Conservation (phyloP, 1,139 yeast genomes). For the Candida mesenterica region DNA sequence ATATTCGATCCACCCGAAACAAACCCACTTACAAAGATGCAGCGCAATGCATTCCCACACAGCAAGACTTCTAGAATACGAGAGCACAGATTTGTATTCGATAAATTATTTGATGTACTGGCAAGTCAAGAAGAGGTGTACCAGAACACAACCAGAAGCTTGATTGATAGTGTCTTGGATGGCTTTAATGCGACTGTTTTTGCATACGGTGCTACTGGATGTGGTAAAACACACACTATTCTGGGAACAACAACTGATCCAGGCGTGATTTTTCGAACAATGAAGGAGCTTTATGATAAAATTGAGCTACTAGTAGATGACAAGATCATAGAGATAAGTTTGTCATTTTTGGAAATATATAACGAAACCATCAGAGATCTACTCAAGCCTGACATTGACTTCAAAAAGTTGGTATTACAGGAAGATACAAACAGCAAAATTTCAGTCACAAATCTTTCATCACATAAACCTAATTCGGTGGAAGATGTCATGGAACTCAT, state of each 20-base stretch:
- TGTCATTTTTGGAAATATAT: conserved; percentile 83
- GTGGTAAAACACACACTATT: conserved; percentile 95
- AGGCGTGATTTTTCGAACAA: conserved; percentile 77
- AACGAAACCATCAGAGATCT: conserved; percentile 86
- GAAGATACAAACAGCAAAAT: conserved; percentile 72
- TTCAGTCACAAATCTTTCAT: conserved; percentile 70
- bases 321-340: conserved; percentile 55
- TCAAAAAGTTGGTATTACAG: conserved; percentile 53
- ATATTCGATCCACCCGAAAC: conserved; percentile 85
- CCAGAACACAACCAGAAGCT: conserved; percentile 62
- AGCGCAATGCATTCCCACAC: conserved; percentile 54
- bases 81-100: conserved; percentile 83
- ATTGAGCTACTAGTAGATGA: conserved; percentile 58
- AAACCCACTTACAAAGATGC: conserved; percentile 64
- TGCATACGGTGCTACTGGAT: conserved; percentile 98
- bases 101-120: conserved; percentile 65
- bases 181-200: conserved; percentile 91
- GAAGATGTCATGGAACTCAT: conserved; percentile 83
- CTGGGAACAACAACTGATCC: conserved; percentile 73
- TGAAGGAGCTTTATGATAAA: conserved; percentile 67
- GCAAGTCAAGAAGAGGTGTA: conserved; percentile 70
- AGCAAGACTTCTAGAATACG: conserved; percentile 49
- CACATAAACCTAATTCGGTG: conserved; percentile 61
- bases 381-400: conserved; percentile 53
- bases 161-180: conserved; percentile 71